Conservation (phyloP, 75 land plant genomes). For the Cunninghamia lanceolata region DNA sequence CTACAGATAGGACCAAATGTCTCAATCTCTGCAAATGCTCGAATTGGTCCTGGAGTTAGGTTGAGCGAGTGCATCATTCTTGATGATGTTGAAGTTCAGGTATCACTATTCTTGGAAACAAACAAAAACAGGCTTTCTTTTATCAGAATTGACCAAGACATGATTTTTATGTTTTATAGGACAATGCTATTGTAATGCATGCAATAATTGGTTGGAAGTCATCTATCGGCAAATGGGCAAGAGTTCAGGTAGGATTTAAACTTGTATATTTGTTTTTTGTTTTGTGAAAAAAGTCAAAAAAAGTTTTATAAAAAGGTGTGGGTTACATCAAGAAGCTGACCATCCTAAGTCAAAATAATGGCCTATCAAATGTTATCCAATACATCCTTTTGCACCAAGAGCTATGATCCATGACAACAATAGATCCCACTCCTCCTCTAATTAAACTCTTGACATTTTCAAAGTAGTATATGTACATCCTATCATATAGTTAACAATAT, state of each 20-base stretch:
- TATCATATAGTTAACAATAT: too few relatives aligned
- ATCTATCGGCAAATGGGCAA: constrained; percentile 48
- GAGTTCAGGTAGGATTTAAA: constrained; percentile 41
- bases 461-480: too few relatives aligned
- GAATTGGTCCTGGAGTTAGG: constrained; percentile 58
- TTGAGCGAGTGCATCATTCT: constrained; percentile 50
- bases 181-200: constrained; percentile 50
- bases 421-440: too few relatives aligned
- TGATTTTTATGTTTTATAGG: constrained; percentile 22
- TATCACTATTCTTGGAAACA: constrained; percentile 4
- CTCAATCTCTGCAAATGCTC: constrained; percentile 56
- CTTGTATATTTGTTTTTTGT: background rate
- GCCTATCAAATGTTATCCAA: too few relatives aligned
- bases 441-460: too few relatives aligned
- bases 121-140: background rate
- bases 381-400: too few relatives aligned
- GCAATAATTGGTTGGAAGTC: constrained; percentile 61
- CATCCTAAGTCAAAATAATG: too few relatives aligned
- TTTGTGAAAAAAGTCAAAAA: too few relatives aligned
- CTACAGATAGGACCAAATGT: constrained; percentile 56
- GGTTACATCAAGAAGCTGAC: too few relatives aligned
- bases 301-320: too few relatives aligned
- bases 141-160: background rate
- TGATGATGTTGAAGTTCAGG: constrained; percentile 55
- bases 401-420: too few relatives aligned